phyloP scores from a whole-genome alignment of 2,329 filamentous ascomycete species.

The Coniochaeta ligniaria region DNA sequence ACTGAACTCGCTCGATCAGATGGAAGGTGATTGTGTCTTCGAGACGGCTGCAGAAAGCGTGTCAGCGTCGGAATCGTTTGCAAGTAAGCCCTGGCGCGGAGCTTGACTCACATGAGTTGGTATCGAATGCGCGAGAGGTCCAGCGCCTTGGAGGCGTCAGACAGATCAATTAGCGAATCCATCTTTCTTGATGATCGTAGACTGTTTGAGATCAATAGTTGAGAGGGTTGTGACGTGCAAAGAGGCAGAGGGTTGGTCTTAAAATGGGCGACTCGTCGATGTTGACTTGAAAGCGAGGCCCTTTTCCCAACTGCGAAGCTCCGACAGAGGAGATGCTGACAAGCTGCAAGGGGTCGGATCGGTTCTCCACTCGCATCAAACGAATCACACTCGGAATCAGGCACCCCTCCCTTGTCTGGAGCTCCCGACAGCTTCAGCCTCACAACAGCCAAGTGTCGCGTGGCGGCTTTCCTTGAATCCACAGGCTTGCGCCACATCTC shows the following conservation, averaged over 20 bases:
- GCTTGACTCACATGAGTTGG: conserved; percentile 69
- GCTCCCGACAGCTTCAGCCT: neutral
- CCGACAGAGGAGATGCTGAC: neutral
- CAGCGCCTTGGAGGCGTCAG: conserved; percentile 75
- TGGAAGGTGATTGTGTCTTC: conserved; percentile 98
- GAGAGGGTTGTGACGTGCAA: neutral
- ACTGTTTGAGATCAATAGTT: neutral
- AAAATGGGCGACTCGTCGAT: neutral
- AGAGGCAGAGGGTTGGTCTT: neutral
- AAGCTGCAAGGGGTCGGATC: neutral
- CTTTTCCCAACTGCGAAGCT: neutral
- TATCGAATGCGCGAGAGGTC: conserved; percentile 89
- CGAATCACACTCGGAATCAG: neutral
- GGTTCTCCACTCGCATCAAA: neutral
- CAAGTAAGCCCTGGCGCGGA: neutral
- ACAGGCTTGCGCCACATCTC: neutral
- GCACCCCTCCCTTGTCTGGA: neutral
- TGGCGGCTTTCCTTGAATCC: neutral
- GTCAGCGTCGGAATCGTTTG: neutral
- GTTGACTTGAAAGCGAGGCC: no score
- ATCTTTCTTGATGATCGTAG: conserved; percentile 38
- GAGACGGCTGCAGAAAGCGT: conserved; percentile 57
- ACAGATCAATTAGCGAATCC: conserved; percentile 87
- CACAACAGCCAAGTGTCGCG: neutral
- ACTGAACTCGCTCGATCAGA: conserved; percentile 96